Evolutionary conservation across 192 early-diverging fungal species (phyloP), one percentile per base, ranked within the genome.

Genomic region (Coemansia sp.): DNA sequence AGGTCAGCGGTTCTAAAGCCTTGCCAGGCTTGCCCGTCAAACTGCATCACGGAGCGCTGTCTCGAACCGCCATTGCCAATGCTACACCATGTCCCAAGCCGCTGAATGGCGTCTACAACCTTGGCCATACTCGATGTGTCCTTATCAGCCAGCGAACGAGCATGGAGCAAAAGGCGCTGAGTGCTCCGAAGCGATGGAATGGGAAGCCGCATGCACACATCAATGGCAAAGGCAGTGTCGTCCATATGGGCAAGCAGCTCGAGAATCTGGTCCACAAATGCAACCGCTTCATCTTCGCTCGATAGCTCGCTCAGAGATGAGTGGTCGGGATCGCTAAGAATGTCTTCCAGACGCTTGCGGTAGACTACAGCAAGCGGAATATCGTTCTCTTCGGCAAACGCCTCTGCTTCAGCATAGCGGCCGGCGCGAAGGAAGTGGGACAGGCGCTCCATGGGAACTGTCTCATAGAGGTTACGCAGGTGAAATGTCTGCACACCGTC

Each of bases 1-100:
- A 90, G 21, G 60, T 86, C 76, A 7, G 67, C 57, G 10, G 31
- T 52, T 18, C 86, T 68, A 64, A 89, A 85, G 3, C 12, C 41
- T 8, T 83, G 79, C 88, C 88, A 89, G 1, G 60, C 66, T 4
- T 37, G 72, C 18, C 31, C 74, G 75, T 69, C 73, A 61, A 71
- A 74, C 39, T 20, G 6, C 5, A 18, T 53, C 9, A 16, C 28
- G 8, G 28, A 23, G 28, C 18, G 23, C 25, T 6, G 35, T 7
- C 2, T 3, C 33, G 37, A 20, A 5, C 18, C 57, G 25, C 43
- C 18, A 10, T 18, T 41, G 55, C 58, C 43, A 13, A 83, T 11
- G 13, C 36, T 42, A 31, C 47, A 47, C 83, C 83, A 84, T 5
- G 83, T 80, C n/a, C 77, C 83, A 0, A 84, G 72, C 16, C 83